phyloP scores from a whole-genome alignment of 1,284 basidiomycete species.

The Clitocybe nebularis region DNA sequence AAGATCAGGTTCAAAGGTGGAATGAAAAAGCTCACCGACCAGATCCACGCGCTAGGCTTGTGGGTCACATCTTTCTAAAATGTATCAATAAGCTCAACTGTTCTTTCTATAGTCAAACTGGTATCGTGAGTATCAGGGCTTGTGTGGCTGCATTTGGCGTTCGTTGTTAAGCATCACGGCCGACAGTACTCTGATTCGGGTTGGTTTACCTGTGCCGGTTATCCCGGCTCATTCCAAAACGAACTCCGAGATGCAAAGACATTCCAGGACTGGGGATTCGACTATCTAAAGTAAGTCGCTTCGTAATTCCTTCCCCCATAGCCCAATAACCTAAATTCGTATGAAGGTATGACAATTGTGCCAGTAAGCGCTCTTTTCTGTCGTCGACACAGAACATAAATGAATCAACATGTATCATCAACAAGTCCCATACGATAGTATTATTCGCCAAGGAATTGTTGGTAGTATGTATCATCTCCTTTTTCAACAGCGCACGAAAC shows the following conservation, averaged over 20 bases:
- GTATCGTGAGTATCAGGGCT: slow-evolving; percentile 14
- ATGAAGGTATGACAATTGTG: slow-evolving; percentile 40
- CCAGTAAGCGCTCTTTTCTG: slow-evolving; percentile 26
- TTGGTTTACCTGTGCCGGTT: slow-evolving; percentile 49
- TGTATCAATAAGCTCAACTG: slow-evolving; percentile 20
- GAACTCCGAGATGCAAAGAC: slow-evolving; percentile 41
- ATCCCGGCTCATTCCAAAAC: slow-evolving; percentile 49
- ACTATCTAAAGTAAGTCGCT: slow-evolving; percentile 41
- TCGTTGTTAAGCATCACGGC: no score
- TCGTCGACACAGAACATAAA: background rate
- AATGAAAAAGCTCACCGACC: slow-evolving; percentile 41
- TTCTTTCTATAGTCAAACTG: slow-evolving; percentile 17
- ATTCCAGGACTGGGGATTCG: slow-evolving; percentile 50
- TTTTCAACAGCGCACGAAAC: no score
- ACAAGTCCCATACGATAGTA: slow-evolving; percentile 46
- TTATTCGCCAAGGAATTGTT: slow-evolving; percentile 40
- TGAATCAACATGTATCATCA: slow-evolving; percentile 13
- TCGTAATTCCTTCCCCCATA: slow-evolving; percentile 31
- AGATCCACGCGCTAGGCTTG: slow-evolving; percentile 45
- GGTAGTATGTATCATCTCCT: slow-evolving; percentile 40
- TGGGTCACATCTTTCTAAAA: slow-evolving; percentile 23
- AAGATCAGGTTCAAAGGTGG: slow-evolving; percentile 35
- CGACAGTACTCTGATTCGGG: slow-evolving; percentile 52
- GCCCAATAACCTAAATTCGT: background rate
- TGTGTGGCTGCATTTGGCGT: no score